Percentiles rank a stretch among this genome's conserved stretches.
Conservation (phyloP, 495 filamentous ascomycete genomes). For the Trichoderma reesei region DNA sequence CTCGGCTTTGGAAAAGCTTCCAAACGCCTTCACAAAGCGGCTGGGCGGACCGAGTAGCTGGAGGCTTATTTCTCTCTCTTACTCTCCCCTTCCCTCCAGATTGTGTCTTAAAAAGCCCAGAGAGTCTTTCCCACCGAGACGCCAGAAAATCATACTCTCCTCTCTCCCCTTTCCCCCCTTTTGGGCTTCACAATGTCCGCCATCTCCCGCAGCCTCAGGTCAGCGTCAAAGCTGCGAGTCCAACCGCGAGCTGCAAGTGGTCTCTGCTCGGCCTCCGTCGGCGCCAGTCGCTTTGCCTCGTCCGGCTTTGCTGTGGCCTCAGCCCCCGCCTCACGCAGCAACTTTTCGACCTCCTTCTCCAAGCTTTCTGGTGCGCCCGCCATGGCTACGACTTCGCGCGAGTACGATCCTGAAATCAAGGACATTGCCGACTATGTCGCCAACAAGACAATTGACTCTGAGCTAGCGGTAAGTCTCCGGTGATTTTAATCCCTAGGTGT, state of each 20-base stretch:
- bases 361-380: constrained; percentile 42
- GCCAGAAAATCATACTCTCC: too few relatives aligned
- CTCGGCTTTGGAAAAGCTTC: neutral
- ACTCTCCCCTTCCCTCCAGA: neutral
- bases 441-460: constrained; percentile 80
- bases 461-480: constrained; percentile 66
- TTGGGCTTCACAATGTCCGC: constrained; percentile 24
- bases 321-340: constrained; percentile 16
- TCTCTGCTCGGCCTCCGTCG: constrained; percentile 11
- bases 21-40: neutral
- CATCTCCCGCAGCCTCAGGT: constrained; percentile 23
- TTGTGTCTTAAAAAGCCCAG: too few relatives aligned
- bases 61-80: neutral
- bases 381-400: constrained; percentile 38
- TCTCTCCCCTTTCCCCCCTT: too few relatives aligned
- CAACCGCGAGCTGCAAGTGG: constrained; percentile 14
- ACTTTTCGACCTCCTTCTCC: constrained; percentile 49
- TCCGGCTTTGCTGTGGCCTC: constrained; percentile 19
- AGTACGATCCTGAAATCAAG: constrained; percentile 83
- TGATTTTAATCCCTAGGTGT: too few relatives aligned
- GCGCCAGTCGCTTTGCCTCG: constrained; percentile 15
- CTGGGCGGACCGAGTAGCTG: too few relatives aligned
- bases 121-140: too few relatives aligned
- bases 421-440: constrained; percentile 93
- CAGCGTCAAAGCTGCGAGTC: constrained; percentile 24